These are phyloP conservation scores for Sicyos baderoa DNA, from an alignment of 306 rosid genomes.

Conservation along the genomic window DNA sequence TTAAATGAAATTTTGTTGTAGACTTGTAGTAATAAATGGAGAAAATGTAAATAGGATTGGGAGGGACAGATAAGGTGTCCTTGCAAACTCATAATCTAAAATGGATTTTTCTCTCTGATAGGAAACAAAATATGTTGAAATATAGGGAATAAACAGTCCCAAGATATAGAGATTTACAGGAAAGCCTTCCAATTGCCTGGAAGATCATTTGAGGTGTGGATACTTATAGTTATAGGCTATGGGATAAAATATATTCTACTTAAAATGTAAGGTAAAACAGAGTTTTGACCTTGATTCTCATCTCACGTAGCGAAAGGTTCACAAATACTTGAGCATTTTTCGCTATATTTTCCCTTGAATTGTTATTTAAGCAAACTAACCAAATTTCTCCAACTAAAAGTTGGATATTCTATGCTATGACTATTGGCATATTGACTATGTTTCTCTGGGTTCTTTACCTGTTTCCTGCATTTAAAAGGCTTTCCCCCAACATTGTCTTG, in stretches of 20 bases:
- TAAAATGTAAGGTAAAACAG: neutral
- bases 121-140: conserved; percentile 4
- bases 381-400: neutral
- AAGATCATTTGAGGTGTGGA: neutral
- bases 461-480: conserved; percentile 6
- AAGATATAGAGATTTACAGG: neutral
- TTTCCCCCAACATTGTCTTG: neutral
- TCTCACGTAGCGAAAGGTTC: neutral
- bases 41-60: neutral
- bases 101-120: neutral
- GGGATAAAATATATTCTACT: neutral
- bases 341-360: neutral
- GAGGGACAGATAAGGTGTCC: neutral
- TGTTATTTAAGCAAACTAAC: neutral
- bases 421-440: neutral
- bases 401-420: neutral
- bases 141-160: neutral
- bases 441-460: neutral
- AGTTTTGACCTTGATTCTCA: neutral
- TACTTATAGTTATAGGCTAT: too few species aligned
- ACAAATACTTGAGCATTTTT: neutral
- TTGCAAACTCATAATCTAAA: neutral
- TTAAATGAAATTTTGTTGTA: neutral
- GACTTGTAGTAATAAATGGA: neutral
- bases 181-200: neutral